phyloP scores from a whole-genome alignment of 1,139 yeast species.

The Suhomyces bokatorum region DNA sequence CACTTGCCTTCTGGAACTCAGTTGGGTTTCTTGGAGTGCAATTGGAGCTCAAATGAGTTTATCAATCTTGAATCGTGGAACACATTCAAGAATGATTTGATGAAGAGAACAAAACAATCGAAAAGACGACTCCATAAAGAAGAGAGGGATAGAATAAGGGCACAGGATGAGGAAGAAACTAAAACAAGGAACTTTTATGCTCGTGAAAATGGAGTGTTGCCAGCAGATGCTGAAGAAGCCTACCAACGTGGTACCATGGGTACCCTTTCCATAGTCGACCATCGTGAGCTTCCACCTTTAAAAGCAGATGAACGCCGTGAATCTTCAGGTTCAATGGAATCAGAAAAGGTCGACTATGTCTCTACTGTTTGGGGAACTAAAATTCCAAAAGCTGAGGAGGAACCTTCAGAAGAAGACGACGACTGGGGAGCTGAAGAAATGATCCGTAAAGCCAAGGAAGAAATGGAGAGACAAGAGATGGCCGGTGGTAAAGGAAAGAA shows the following conservation, averaged over 20 bases:
- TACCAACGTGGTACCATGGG: slow-evolving; percentile 27
- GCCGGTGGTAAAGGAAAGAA: slow-evolving; percentile 32
- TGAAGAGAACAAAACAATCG: slow-evolving; percentile 56
- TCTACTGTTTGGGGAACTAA: slow-evolving; percentile 66
- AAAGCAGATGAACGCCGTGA: slow-evolving; percentile 8
- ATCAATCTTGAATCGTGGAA: slow-evolving; percentile 53
- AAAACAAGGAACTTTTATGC: slow-evolving; percentile 57
- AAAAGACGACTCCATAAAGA: slow-evolving; percentile 60
- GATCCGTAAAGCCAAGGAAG: slow-evolving; percentile 51
- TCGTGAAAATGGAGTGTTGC: slow-evolving; percentile 47
- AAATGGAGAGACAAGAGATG: slow-evolving; percentile 34
- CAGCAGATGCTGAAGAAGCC: slow-evolving; percentile 12
- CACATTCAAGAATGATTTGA: slow-evolving; percentile 58
- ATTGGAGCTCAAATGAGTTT: slow-evolving; percentile 60
- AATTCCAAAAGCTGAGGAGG: slow-evolving; percentile 44
- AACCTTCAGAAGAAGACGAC: slow-evolving; percentile 25
- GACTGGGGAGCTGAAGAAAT: slow-evolving; percentile 52
- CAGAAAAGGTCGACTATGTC: slow-evolving; percentile 9
- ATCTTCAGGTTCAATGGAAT: slow-evolving; percentile 1
- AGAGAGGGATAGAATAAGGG: slow-evolving; percentile 60
- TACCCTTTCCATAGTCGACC: slow-evolving; percentile 33
- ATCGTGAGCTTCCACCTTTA: slow-evolving; percentile 30
- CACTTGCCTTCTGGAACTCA: slow-evolving; percentile 87
- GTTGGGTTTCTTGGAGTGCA: slow-evolving; percentile 80
- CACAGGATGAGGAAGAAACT: slow-evolving; percentile 62